Base-by-base conservation (phyloP, 345 rosid genomes). In the Odontarrhena argentea region DNA sequence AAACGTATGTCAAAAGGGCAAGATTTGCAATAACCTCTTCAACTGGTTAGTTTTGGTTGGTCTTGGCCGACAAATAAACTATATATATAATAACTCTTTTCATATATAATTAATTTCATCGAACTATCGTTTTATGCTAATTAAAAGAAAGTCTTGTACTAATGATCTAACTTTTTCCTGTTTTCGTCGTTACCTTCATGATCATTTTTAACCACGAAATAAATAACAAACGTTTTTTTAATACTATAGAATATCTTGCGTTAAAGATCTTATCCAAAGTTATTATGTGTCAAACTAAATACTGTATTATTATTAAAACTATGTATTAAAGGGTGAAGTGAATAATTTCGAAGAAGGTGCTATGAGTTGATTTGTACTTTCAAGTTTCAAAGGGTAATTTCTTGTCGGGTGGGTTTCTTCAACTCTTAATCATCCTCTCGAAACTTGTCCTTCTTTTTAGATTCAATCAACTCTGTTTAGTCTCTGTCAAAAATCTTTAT, bases 271-370 rank as follows among this genome's bases (percentile, higher is more conserved):
- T 41, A 72, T 57, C 65, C 60, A 34, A 42, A 71, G 3, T 36
- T 56, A 2, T 24, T 58, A 8, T 42, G 22, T 6, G 47, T 32
- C 57, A 9, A 22, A 18, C 22, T 18, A 28, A 28, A 28, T 28
- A 28, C 5, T 28, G 5, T 2, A 28, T 1, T 44, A 44, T 41
- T 47, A 49, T 18, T 18, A 18, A 18, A 57, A 57, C 14, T 48
- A 35, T 71, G 40, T 28, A 30, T 22, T 4, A 56, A 55, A 51
- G 15, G 55, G 46, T 45, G 42, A 37, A 60, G 68, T 43, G 63
- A 30, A 45, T 38, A 10, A 8, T 60, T 74, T 60, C 77, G 30
- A 67, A 46, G 77, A 53, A 74, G 58, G 68, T 53, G 41, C 68
- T 22, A 60, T 2, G 24, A 44, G 44, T 36, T 51, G 62, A 52